Percentiles rank a stretch among this genome's conserved stretches.
Evolutionary conservation across 345 rosid genomes (phyloP).

Genomic region (Dovyalis caffra): DNA sequence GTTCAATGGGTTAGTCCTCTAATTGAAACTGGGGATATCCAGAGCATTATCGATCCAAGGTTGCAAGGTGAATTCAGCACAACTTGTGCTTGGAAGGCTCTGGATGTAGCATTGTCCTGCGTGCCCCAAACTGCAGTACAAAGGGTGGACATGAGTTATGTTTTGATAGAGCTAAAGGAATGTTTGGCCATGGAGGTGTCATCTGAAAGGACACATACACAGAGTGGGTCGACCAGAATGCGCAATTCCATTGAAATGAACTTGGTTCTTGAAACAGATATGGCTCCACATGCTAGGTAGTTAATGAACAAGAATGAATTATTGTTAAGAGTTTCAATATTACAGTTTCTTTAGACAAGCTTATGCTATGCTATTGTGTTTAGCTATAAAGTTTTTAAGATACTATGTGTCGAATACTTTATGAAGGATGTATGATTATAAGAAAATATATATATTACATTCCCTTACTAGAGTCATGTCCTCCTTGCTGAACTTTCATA

Average conservation of each 20-base stretch:
- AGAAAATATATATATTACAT: too few relatives aligned
- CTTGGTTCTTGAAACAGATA: neutral
- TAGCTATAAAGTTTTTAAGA: too few relatives aligned
- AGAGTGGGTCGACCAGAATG: too few relatives aligned
- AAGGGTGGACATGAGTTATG: constrained; percentile 2
- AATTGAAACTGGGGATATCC: neutral
- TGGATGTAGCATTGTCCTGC: constrained; percentile 14
- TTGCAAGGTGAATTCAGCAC: too few relatives aligned
- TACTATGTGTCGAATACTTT: too few relatives aligned
- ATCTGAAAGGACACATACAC: neutral
- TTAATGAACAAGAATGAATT: too few relatives aligned
- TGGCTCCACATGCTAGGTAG: neutral
- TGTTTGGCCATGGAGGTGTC: constrained; percentile 9
- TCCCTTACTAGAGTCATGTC: too few relatives aligned
- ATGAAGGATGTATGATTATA: too few relatives aligned
- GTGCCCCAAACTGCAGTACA: neutral
- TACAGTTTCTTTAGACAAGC: too few relatives aligned
- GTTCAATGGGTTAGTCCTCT: neutral
- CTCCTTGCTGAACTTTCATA: too few relatives aligned
- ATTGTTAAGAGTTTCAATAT: too few relatives aligned
- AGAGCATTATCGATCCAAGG: neutral
- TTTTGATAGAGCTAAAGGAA: constrained; percentile 7
- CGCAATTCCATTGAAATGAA: neutral
- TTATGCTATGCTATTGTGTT: too few relatives aligned
- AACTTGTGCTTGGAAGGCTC: constrained; percentile 2